Base-by-base conservation (phyloP, 2,329 filamentous ascomycete species). In the Hirsutella minnesotensis region DNA sequence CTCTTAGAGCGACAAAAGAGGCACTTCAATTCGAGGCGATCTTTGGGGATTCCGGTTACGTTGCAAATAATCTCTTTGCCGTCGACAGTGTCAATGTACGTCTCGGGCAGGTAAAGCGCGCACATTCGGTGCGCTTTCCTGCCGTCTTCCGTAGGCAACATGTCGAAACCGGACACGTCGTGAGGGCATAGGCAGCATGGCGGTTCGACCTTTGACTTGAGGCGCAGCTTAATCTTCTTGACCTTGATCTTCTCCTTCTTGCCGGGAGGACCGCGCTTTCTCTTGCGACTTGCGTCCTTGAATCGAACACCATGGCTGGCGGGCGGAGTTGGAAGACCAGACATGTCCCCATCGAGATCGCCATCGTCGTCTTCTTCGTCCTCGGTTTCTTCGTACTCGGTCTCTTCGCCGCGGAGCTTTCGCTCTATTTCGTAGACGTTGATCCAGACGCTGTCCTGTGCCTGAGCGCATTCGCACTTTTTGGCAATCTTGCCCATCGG, bases 381-480 rank as follows among this genome's bases (percentile, higher is more conserved):
- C 2, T 55, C 53, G 0, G 81, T 84, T 52, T 87, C 82, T 56
- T 89, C 84, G 52, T 85, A 86, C 52, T 88, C 86, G 5, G 86
- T 86, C 45, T 86, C 82, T 59, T 96, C 89, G 36, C 92, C 92
- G 41, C 89, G 79, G 38, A 96, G 66, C 60, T 94, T 95, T 47
- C 92, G 86, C 64, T 98, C 88, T 44, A 98, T 94, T 55, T 95
- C 92, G 45, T 86, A 81, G 4, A 96, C 88, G 57, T 98, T 89
- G 42, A 98, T 88, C 89, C 94, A 98, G 3, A 98, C 92, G 55
- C 90, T 96, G 67, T 98, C 92, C 46, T 94, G 81, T 50, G 95
- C 89, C 46, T 92, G 78, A 54, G 92, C 88, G 58, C 92, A 98
- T 56, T 96, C 83, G 63, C 92, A 98, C 61, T 92, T 94, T 65